phyloP scores from a whole-genome alignment of 768 basidiomycete genomes.

The Lenzites betulinus region DNA sequence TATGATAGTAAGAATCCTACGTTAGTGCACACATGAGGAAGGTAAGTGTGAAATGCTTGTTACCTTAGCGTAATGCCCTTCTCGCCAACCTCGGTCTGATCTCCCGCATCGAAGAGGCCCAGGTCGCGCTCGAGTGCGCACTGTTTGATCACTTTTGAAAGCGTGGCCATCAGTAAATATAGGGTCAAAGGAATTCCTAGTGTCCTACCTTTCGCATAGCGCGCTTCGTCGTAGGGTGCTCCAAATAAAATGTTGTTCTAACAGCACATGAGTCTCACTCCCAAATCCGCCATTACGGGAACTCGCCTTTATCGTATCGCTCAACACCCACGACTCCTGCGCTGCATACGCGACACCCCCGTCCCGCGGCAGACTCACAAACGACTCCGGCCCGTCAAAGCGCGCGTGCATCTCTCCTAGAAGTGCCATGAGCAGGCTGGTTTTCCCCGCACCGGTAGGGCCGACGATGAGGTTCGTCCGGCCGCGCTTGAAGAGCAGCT shows the following conservation, averaged over 20 bases:
- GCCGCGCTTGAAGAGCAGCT: slow-evolving; percentile 52
- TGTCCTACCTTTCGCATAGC: slow-evolving; percentile 42
- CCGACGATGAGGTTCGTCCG: slow-evolving; percentile 59
- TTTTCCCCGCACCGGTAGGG: slow-evolving; percentile 59
- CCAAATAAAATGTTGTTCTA: slow-evolving; percentile 54
- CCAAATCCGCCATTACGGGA: background rate
- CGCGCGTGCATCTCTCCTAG: slow-evolving; percentile 64
- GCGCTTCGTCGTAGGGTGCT: slow-evolving; percentile 42
- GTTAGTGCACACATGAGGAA: background rate
- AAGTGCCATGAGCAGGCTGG: slow-evolving; percentile 45
- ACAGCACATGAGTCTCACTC: too few species aligned
- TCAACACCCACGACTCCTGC: slow-evolving; percentile 85
- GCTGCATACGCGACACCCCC: slow-evolving; percentile 77
- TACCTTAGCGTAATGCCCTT: slow-evolving; percentile 51
- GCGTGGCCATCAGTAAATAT: background rate
- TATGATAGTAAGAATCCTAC: slow-evolving; percentile 6
- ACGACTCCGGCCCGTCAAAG: slow-evolving; percentile 52
- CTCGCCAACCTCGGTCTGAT: slow-evolving; percentile 58
- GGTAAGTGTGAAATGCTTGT: background rate
- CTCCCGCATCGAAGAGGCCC: slow-evolving; percentile 49
- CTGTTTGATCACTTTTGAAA: slow-evolving; percentile 35
- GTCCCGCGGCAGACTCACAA: slow-evolving; percentile 67
- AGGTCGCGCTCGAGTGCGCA: slow-evolving; percentile 48
- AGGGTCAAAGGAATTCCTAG: background rate
- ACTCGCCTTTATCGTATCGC: slow-evolving; percentile 64